Evolutionary conservation across 176 grass and related monocot species (phyloP), one percentile per base, ranked within the genome.

Genomic region (Oryza rufipogon): DNA sequence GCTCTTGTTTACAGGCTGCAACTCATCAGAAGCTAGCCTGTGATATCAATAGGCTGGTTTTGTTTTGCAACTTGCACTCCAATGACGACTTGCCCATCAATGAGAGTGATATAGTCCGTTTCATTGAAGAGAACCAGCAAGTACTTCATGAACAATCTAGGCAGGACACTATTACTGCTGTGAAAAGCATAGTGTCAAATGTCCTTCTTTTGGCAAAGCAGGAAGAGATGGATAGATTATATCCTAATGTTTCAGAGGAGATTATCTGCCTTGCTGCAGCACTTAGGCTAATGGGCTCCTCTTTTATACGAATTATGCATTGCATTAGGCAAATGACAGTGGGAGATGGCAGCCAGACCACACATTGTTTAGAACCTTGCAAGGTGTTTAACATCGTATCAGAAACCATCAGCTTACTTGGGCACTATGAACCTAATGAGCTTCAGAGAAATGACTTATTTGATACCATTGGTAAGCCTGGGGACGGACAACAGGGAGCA

Each of bases 181-280:
- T 92, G 38, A 87, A 84, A 58, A 42, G 13, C 7, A 68, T 92
- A 69, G 26, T 89, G 39, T 84, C 71, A 67, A 74, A 49, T 23
- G 64, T 69, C 77, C 20, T 92, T 33, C 3, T 0, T 76, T 49
- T n/a, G 75, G 66, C 47, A 73, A 87, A 77, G 77, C 48, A 78
- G 66, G 46, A 81, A 34, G 58, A 58, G 15, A 71, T 70, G 42
- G 12, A 34, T 51, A 51, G 46, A 83, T 60, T 64, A 3, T 75
- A 74, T 75, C 38, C 28, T 79, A 10, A 47, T 63, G 41, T 85
- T 30, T 73, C 85, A 76, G 77, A 82, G 70, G 89, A 78, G 67
- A 68, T 91, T 36, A 71, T 88, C 74, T 88, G 68, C 78, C 66
- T 91, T 78, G 78, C 86, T 85, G 86, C 82, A 23, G 78, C 81